Evolutionary conservation across 2,329 filamentous ascomycete species (phyloP), one percentile per base, ranked within the genome.

Genomic region (Alternaria gaisen): DNA sequence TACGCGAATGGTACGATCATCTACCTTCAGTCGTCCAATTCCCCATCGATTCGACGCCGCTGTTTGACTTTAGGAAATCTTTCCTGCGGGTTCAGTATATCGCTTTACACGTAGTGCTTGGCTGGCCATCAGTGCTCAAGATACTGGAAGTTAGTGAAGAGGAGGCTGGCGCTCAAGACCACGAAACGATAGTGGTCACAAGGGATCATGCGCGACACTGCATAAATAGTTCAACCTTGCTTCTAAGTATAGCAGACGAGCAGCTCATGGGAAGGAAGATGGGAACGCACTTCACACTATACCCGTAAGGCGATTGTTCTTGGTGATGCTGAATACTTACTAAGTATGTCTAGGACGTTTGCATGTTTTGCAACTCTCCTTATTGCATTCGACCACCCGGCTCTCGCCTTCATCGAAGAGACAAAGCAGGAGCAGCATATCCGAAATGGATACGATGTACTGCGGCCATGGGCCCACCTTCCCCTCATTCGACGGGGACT

Each of bases 41-140:
- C 56, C 69, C 71, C 0, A 12, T 72, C 16, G 69, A 70, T 56
- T 42, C 61, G 8, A 64, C 71, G n/a, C 69, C 71, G n/a, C 60
- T 74, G 5, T 72, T 72, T 41, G 72, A 73, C 42, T 66, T 64
- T 9, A 60, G 72, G 16, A 70, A 72, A 38, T 69, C 68, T 10
- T 74, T 74, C 46, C 55, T 73, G 12, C 59, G 72, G 24, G 60
- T 67, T n/a, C 72, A 74, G 55, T 74, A 74, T 50, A 42, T 70
- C 32, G 69, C 70, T n/a, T 43, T 73, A n/a, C 71, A 72, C 40
- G 64, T 71, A n/a, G 69, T 73, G 0, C 65, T 74, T 42, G 67
- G 67, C 30, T 74, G 72, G 71, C 71, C 72, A 20, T 72, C 71
- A 10, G 67, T 74, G 4, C 44, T 74, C 5, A 55, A 24, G 42